These are phyloP conservation scores for Citrus maxima DNA, from an alignment of 345 rosid species.

Conservation along the genomic window DNA sequence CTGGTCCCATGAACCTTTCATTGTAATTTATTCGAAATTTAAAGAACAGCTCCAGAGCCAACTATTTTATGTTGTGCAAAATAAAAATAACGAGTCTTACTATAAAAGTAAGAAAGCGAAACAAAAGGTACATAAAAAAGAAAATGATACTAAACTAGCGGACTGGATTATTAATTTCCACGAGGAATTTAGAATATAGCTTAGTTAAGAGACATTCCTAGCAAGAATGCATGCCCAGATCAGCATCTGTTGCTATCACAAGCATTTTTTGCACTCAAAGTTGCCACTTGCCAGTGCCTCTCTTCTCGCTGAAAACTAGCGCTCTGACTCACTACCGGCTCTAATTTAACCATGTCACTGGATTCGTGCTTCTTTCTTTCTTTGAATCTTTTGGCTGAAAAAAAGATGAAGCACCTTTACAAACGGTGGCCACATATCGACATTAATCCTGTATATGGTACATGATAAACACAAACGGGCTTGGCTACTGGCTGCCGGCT, in stretches of 20 bases:
- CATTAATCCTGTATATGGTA: not conserved
- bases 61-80: too few species aligned
- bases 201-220: too few species aligned
- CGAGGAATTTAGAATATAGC: not conserved
- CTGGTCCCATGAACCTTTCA: not conserved
- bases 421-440: not conserved
- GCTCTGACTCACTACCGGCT: not conserved
- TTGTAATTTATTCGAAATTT: not conserved
- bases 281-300: not conserved
- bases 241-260: not conserved
- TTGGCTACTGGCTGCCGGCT: not conserved
- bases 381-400: not conserved
- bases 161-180: not conserved
- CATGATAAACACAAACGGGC: not conserved
- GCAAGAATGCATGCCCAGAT: not conserved
- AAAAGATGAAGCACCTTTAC: not conserved
- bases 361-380: not conserved
- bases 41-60: not conserved
- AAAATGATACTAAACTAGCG: too few species aligned
- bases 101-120: not conserved
- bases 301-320: not conserved
- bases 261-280: not conserved
- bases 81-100: not conserved
- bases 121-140: too few species aligned
- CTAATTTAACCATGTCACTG: not conserved